Percentiles rank a stretch among this genome's conserved stretches.
These are phyloP conservation scores for Passiflora organensis DNA, from an alignment of 345 rosid species.

Conservation along the genomic window DNA sequence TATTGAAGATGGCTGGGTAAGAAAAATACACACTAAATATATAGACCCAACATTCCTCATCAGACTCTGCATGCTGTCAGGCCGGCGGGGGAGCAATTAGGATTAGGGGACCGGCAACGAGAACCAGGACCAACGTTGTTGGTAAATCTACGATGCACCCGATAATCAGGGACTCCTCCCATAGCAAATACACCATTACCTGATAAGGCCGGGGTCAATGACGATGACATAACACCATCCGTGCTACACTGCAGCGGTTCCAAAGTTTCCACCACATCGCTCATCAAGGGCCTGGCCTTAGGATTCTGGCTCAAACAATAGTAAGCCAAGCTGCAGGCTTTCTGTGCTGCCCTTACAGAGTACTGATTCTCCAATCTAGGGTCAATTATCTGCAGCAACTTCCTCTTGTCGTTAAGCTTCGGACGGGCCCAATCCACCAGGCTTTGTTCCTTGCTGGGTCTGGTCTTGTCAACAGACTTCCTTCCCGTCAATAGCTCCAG, in stretches of 20 bases:
- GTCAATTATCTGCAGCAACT: constrained; percentile 80
- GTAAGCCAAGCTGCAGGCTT: constrained; percentile 93
- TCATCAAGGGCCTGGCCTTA: constrained; percentile 95
- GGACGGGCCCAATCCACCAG: constrained; percentile 99
- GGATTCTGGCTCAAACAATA: constrained; percentile 95
- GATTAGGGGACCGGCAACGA: constrained; percentile 73
- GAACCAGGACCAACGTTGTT: constrained; percentile 75
- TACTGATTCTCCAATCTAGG: constrained; percentile 85
- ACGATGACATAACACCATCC: constrained; percentile 33
- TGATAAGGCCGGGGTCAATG: constrained; percentile 32
- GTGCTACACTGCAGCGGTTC: constrained; percentile 72
- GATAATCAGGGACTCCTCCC: constrained; percentile 65
- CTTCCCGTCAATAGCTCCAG: constrained; percentile 86
- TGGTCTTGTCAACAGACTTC: constrained; percentile 90
- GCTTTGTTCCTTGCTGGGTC: constrained; percentile 94
- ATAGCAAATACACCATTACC: constrained; percentile 51
- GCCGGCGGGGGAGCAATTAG: constrained; percentile 71
- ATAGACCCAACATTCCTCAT: constrained; percentile 37
- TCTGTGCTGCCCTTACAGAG: constrained; percentile 86
- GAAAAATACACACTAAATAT: constrained; percentile 41
- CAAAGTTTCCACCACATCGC: constrained; percentile 91
- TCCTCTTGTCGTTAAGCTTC: constrained; percentile 85
- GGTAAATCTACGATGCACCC: constrained; percentile 48
- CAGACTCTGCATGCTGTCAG: constrained; percentile 80
- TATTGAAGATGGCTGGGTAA: constrained; percentile 17